Evolutionary conservation across 2,329 filamentous ascomycete genomes (phyloP), one percentile per base, ranked within the genome.

Genomic region (Pseudogymnoascus sp.): DNA sequence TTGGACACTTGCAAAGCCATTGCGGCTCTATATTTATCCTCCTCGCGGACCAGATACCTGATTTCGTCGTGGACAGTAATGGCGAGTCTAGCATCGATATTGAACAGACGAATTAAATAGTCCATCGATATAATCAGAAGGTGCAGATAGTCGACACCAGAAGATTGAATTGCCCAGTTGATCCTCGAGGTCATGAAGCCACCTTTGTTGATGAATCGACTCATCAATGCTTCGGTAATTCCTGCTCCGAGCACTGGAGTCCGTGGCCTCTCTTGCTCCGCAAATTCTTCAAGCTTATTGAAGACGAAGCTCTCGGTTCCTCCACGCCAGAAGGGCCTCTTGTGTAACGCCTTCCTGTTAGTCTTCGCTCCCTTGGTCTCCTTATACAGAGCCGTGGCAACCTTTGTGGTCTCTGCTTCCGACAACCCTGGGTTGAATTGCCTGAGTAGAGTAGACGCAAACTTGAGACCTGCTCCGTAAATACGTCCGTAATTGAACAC

Each of bases 401-500:
- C 91, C 21, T 85, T 80, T 21, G 84, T 79, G 0, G 95, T 96
- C 75, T 97, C 82, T 31, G 83, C 79, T 70, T 97, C 95, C 0
- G 89, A 89, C 36, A 99, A 78, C 18, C 78, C 82, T 1, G 93
- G 92, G 70, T 97, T 97, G 78, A 99, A 99, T 72, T 97, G 95
- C 6, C 93, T 86, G 1, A 99, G 83, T 1, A 99, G 80, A 8
- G 91, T 96, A 2, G 89, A 87, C 0, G 95, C 95, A 72, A 99
- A 99, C 69, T 92, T 96, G 60, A 97, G 79, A 0, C 95, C 96
- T 4, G 95, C 96, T n/a, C 95, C 96, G 72, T 99, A 99, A 59
- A 99, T 99, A 42, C 96, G 90, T 6, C 96, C 96, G 70, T 99
- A 99, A 74, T 99, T 99, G 81, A 99, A 99, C 0, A 99, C 86